Conservation (phyloP, 306 rosid species). For the Vicia sativa region DNA sequence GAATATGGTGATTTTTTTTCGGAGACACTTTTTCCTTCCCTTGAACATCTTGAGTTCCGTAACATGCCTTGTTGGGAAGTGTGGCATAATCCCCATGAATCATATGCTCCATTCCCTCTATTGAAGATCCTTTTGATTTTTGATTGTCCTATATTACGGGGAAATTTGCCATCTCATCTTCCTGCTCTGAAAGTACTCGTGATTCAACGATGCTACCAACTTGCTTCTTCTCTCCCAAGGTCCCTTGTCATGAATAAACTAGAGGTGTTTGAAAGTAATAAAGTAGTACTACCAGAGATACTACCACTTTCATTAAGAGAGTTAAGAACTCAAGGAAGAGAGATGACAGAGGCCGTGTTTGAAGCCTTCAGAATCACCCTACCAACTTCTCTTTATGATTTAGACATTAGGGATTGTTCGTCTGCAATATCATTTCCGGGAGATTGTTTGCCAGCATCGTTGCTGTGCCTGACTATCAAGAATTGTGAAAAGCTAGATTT, state of each 20-base stretch:
- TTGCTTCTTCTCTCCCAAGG: not conserved
- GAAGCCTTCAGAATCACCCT: not conserved
- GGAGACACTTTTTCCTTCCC: not conserved
- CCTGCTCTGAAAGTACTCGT: not conserved
- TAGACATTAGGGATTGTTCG: not conserved
- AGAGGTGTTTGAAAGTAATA: not conserved
- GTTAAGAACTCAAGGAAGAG: not conserved
- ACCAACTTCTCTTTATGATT: not conserved
- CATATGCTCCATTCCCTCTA: not conserved
- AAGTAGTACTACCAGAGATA: not conserved
- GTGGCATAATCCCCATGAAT: not conserved
- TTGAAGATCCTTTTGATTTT: not conserved
- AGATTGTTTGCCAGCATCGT: not conserved
- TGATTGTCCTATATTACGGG: not conserved
- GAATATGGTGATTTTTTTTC: no score
- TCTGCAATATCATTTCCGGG: not conserved
- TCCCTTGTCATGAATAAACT: not conserved
- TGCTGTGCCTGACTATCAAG: not conserved
- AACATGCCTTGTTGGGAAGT: not conserved
- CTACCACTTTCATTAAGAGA: not conserved
- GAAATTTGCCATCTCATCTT: constrained; percentile 8
- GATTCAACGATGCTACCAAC: not conserved
- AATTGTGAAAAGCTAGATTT: not conserved
- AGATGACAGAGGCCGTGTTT: not conserved
- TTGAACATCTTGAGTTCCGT: not conserved